Base-by-base conservation (phyloP, 1,284 basidiomycete species). In the Malassezia equina region DNA sequence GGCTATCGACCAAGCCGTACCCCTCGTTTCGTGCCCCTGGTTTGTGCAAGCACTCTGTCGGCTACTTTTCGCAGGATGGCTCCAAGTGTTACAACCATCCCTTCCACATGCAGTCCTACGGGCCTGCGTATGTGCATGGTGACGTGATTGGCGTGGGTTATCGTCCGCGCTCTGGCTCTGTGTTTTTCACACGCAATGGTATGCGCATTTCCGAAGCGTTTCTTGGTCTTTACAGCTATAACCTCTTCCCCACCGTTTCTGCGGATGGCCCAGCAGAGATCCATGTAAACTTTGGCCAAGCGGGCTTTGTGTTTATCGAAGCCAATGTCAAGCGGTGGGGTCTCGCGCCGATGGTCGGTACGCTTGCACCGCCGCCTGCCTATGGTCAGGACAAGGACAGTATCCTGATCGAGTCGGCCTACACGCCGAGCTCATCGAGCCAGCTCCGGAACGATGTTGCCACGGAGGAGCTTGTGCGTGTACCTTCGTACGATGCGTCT, bases 51-150 rank as follows among this genome's bases (percentile, higher is more conserved):
- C 85, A 86, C 75, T 96, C 91, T n/a, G 84, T 96, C 50, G 93
- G 88, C 48, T 98, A 95, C 76, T 90, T 93, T 69, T 91, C 90
- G 11, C 66, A 75, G 15, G 90, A 86, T 69, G 94, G 94, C 48
- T 93, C 94, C 79, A 95, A 94, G 76, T 90, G 87, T 23, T 86
- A 94, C 79, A 95, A 96, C 74, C 95, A 87, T 76, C 94, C 94
- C 0, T 98, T 98, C 77, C 88, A 88, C 11, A 80, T 87, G 0
- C 78, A 85, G 4, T 83, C 89, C 1, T 93, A 90, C 70, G 90
- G 91, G 3, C 83, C 89, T 2, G 76, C 81, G 0, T 80, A 96
- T 49, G 86, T 87, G 61, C 90, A 96, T 74, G 93, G 94, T 25
- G 72, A 75, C 42, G 72, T 75, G 11, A 66, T 75, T 28, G 72